Evolutionary conservation across 1,284 basidiomycete species (phyloP), one percentile per base, ranked within the genome.

Genomic region (Trichosporon sp.): DNA sequence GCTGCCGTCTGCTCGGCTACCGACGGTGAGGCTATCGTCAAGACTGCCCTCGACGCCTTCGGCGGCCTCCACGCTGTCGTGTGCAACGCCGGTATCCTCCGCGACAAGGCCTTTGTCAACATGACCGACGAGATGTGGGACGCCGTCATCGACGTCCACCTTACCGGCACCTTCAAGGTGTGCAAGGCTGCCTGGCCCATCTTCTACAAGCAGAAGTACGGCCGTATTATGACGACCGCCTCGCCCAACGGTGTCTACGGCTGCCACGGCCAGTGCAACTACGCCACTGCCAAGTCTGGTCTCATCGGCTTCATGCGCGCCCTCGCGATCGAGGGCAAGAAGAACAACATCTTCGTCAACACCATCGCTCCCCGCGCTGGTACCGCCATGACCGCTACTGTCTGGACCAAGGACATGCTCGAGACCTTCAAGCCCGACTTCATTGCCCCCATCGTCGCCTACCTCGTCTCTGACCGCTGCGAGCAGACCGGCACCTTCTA

Each of bases 91-190:
- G 95, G 95, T 71, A 90, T 99, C 71, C 82, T 97, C 56, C 86
- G 95, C 58, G 91, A 93, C 80, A 95, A 93, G 79, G 91, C 91
- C 4, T 97, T 99, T 81, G 83, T 86, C 67, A 86, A 89, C 32
- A 90, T 98, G 88, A 86, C 88, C 4, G 91, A 93, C 73, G 86
- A 90, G 71, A 93, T 98, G 73, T 99, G 95, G 95, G 92, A 99
- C 78, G 83, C 88, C 61, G 93, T 98, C 52, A 82, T 97, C 69
- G 86, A 88, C 64, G 87, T 98, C 27, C 95, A 98, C 81, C 83
- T 98, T 56, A 76, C 81, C 62, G 85, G 37, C 58, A 89, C 95
- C 1, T 99, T 88, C 81, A 84, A 92, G 89, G 92, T 90, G 73
- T 89, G 88, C 61, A 92, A 96, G 78, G 95, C 95, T 14, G 91